These are phyloP conservation scores for Marchantia paleacea DNA, from an alignment of 225 moss, liverwort and hornwort species.

Conservation along the genomic window DNA sequence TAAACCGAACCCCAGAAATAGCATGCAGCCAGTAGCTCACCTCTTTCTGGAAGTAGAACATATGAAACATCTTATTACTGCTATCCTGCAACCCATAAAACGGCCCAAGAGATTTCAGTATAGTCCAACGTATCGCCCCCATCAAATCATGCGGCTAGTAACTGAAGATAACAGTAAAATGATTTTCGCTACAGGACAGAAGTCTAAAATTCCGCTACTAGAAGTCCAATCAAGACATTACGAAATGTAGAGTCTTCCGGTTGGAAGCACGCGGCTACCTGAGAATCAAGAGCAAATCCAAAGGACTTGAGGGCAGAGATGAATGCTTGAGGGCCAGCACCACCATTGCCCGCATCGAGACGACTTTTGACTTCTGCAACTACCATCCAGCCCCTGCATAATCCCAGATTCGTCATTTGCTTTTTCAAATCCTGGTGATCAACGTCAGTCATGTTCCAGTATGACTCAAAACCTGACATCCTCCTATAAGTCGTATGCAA, in stretches of 20 bases:
- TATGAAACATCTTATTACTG: conserved; percentile 80
- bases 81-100: conserved; percentile 48
- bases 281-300: conserved; percentile 59
- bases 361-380: conserved; percentile 93
- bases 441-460: no score
- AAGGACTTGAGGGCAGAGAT: conserved; percentile 59
- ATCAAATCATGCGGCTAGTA: background rate
- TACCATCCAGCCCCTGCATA: conserved; percentile 59
- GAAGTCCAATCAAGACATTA: no score
- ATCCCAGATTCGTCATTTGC: background rate
- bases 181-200: no score
- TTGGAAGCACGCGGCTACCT: conserved; percentile 34
- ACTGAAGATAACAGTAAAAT: background rate
- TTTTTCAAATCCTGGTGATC: background rate
- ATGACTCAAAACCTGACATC: no score
- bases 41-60: conserved; percentile 73
- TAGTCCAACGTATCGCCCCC: background rate
- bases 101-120: background rate
- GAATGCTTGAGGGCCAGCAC: conserved; percentile 60
- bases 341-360: conserved; percentile 69
- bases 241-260: no score
- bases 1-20: background rate
- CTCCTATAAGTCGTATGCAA: no score
- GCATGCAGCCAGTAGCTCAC: conserved; percentile 12
- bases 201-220: no score